Evolutionary conservation across 2,329 filamentous ascomycete species (phyloP), one percentile per base, ranked within the genome.

Genomic region (Magnaporthales sp.): DNA sequence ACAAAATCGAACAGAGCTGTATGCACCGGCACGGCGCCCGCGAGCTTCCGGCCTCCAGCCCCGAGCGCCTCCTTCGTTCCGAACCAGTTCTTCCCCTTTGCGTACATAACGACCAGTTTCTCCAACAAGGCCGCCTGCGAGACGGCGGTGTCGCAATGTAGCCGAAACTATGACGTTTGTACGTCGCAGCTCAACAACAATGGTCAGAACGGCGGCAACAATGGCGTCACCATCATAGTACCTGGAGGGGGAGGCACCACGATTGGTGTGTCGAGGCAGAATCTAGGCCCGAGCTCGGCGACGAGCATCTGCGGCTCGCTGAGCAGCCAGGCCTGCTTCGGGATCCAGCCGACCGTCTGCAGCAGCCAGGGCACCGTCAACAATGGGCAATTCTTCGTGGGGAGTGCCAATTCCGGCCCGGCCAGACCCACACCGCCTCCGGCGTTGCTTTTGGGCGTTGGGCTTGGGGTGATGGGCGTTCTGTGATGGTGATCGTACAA

Each of bases 21-120:
- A 24, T 86, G 84, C 71, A 86, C 84, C n/a, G 84, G 84, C 63
- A 80, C 80, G 31, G 83, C 82, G n/a, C 80, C 82, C 2, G 72
- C 74, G 19, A 75, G 69, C 68, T 75, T 73, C 70, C 64, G 76
- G 8, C 77, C 79, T 2, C 73, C 77, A 10, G 75, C 75, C 13
- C 70, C 76, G 27, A 69, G 77, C 13, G 78, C 79, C 24, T 84
- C 84, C 38, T 86, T 80, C 72, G 84, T 88, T 22, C 75, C 80
- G 58, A 88, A 89, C 73, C 70, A 77, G 29, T 87, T 83, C 74
- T 89, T 87, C 73, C 80, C 83, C 11, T 89, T 88, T 73, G 86
- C 86, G 1, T 84, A 84, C 71, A 80, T 86, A 65, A 29, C 64
- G 10, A 86, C 83, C 1, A 80, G 79, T 13, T 87, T 85, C 68